Conservation (phyloP, 2,329 filamentous ascomycete species). For the Ceratocystis destructans region DNA sequence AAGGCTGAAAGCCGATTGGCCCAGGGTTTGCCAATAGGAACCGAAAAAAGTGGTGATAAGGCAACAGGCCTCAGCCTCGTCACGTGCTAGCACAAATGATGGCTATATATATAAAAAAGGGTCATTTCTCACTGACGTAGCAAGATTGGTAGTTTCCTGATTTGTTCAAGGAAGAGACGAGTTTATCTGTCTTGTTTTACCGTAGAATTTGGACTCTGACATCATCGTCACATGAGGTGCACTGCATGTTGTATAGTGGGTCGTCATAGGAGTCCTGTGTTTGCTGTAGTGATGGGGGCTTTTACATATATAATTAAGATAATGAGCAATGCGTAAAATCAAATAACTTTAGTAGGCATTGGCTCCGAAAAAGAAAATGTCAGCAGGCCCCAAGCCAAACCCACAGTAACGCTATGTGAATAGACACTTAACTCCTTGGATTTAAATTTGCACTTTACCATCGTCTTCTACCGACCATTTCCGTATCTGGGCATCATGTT, state of each 20-base stretch:
- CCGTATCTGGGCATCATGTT: constrained; percentile 4
- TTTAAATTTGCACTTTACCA: not conserved
- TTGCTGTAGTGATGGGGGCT: too few relatives aligned
- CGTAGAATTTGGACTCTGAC: not conserved
- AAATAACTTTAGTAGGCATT: not conserved
- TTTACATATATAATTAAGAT: not conserved
- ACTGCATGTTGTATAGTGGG: too few relatives aligned
- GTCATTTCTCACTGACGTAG: not conserved
- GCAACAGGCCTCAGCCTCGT: not conserved
- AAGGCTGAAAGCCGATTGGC: constrained; percentile 4
- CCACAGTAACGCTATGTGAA: not conserved
- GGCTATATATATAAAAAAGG: not conserved
- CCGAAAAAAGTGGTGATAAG: constrained; percentile 1
- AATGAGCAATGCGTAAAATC: not conserved
- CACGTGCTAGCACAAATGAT: not conserved
- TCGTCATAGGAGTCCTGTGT: too few relatives aligned
- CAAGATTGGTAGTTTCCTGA: not conserved
- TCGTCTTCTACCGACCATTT: not conserved
- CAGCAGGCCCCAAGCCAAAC: not conserved
- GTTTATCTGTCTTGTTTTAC: not conserved
- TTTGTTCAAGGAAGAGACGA: not conserved
- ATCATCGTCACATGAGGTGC: not conserved
- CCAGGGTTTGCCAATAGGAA: not conserved
- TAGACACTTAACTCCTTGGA: not conserved
- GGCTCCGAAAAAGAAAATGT: not conserved